Percentiles rank a stretch among this genome's conserved stretches.
phyloP scores from a whole-genome alignment of 176 grass and related monocot genomes.

The Juncus inflexus region DNA sequence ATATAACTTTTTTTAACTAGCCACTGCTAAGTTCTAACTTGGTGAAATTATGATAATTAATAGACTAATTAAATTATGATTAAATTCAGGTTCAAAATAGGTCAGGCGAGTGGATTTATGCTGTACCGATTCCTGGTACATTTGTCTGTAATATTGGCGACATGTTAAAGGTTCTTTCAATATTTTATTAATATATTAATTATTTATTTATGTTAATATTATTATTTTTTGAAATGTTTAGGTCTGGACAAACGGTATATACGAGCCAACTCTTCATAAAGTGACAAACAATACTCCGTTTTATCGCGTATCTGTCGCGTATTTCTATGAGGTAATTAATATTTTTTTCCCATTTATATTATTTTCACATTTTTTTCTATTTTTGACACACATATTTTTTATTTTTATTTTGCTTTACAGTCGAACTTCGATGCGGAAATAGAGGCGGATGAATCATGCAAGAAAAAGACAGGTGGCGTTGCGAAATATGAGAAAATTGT shows the following conservation, averaged over 20 bases:
- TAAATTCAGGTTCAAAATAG: conserved; percentile 62
- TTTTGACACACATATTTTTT: neutral
- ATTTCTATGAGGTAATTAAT: conserved; percentile 72
- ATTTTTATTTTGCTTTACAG: conserved; percentile 29
- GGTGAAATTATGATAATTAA: neutral
- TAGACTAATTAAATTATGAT: neutral
- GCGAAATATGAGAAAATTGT: conserved; percentile 54
- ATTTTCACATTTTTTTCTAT: neutral
- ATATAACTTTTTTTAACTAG: neutral
- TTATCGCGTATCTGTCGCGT: conserved; percentile 82
- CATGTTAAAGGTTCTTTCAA: conserved; percentile 69
- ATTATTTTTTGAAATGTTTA: no score
- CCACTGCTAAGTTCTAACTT: no score
- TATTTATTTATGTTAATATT: no score
- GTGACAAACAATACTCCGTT: conserved; percentile 63
- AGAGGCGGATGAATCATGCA: conserved; percentile 59
- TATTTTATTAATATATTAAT: conserved; percentile 3
- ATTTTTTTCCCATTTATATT: neutral
- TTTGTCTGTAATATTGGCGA: conserved; percentile 95
- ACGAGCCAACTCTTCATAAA: conserved; percentile 73
- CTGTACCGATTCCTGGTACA: conserved; percentile 68
- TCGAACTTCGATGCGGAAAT: conserved; percentile 71
- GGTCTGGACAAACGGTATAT: conserved; percentile 95
- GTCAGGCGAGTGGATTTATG: conserved; percentile 82
- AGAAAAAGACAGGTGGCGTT: conserved; percentile 45